Evolutionary conservation across 2,329 filamentous ascomycete genomes (phyloP).

Genomic region (Colletotrichum lini): DNA sequence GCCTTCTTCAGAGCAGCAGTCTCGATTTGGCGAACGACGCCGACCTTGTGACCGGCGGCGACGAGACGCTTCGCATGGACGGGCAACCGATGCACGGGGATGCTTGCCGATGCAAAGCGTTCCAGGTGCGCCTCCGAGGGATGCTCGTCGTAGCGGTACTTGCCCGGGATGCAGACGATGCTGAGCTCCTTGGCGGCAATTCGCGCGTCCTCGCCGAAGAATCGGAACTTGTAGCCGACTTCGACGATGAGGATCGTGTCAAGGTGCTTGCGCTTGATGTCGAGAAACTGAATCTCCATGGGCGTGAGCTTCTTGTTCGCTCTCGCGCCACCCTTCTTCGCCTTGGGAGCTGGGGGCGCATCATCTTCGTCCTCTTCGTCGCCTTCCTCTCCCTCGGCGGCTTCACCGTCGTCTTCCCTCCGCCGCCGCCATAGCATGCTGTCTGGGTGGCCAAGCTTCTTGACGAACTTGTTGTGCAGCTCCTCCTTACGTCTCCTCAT

Average conservation of each 20-base stretch:
- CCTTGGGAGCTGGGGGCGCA: conserved; percentile 61
- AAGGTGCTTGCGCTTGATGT: conserved; percentile 92
- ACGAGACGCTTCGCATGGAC: conserved; percentile 96
- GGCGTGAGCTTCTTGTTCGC: conserved; percentile 86
- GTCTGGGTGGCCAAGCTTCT: conserved; percentile 89
- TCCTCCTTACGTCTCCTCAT: conserved; percentile 74
- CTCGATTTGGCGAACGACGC: conserved; percentile 93
- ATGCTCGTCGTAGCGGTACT: conserved; percentile 94
- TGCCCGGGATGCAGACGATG: conserved; percentile 97
- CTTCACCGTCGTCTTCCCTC: conserved; percentile 67
- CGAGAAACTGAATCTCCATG: conserved; percentile 92
- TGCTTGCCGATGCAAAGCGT: conserved; percentile 94
- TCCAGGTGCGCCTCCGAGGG: conserved; percentile 92
- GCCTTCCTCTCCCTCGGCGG: conserved; percentile 66
- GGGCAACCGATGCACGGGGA: conserved; percentile 90
- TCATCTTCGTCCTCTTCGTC: conserved; percentile 72
- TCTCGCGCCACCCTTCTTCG: conserved; percentile 74
- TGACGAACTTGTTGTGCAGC: conserved; percentile 88
- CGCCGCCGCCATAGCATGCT: conserved; percentile 79
- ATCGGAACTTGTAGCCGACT: conserved; percentile 97
- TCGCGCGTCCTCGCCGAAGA: conserved; percentile 96
- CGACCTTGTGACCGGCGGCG: conserved; percentile 93
- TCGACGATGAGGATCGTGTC: conserved; percentile 94
- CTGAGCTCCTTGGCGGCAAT: conserved; percentile 90
- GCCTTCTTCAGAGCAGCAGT: conserved; percentile 96